Evolutionary conservation across 164 flowering plant species (phyloP), one percentile per base, ranked within the genome.

Genomic region (Brasenia schreberi): DNA sequence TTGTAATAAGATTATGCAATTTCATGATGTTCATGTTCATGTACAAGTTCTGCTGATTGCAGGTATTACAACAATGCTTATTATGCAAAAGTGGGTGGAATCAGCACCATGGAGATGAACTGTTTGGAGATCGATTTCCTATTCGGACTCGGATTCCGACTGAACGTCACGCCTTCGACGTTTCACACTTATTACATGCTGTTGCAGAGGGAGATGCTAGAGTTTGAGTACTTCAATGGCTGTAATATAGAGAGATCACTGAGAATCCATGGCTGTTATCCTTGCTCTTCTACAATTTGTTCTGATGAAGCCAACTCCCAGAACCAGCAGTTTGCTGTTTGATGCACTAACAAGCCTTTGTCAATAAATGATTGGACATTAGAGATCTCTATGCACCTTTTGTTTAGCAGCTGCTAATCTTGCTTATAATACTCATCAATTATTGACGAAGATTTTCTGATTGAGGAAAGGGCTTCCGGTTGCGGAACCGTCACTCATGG

Each of bases 1-100:
- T 23, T 23, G 27, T 23, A 23, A 23, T 23, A 23, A 23, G 27
- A 23, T 23, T 23, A 23, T 23, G 27, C 27, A 23, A 23, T 23
- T 23, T 23, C 27, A 23, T 23, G 27, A 23, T 23, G 27, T 23
- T 23, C 27, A 23, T 23, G 27, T 23, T 23, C 27, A 23, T 23
- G 27, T 23, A 60, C 53, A 45, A 2, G 53, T 45, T 45, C 0
- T 45, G 53, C 53, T 45, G 7, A 2, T 53, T 70, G 18, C 88
- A 92, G 98, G 83, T 87, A 81, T 27, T 92, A 92, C 78, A 90
- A 87, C 82, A 92, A 92, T 84, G 96, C 98, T 14, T 92, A 92
- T 76, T 92, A 88, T 77, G 98, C 94, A n/a, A 89, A 86, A 80
- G 88, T 92, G 3, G 98, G 98, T 76, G 96, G 98, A 60, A 88